Base-by-base conservation (phyloP, 495 filamentous ascomycete genomes). In the Aspergillus egyptiacus region DNA sequence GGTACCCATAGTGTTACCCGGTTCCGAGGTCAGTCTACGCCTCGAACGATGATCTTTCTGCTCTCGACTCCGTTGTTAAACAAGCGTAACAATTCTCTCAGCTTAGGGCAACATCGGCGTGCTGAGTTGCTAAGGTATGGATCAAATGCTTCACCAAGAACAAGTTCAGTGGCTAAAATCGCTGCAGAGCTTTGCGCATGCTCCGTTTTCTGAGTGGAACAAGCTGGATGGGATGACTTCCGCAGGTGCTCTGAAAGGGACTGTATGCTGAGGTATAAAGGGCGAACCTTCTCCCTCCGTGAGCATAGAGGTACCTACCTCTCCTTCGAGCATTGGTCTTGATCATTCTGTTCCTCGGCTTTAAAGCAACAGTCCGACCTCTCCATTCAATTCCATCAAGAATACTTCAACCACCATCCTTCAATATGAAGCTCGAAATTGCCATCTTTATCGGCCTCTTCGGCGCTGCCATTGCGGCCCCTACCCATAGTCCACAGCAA, bases 341-440 rank as follows among this genome's bases (percentile, higher is more conserved):
- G 18, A 17, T 37, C 15, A 28, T 27, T 13, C 5, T 8, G n/a
- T 18, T 46, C 44, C 24, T 39, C 18, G 2, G 5, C 5, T 23
- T 17, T 30, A 8, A 3, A 37, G 11, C 17, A 10, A 23, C 20
- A n/a, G n/a, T 31, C 22, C 8, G 10, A 27, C 7, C n/a, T 14
- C n/a, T 3, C 11, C 4, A 20, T n/a, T n/a, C 8, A 20, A 7
- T 23, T 11, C 15, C 23, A n/a, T 11, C 10, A 30, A 11, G 14
- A 44, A 18, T 15, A 10, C 11, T 13, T 22, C 25, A 11, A 31
- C 2, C 46, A 19, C 34, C 6, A 17, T 31, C 31, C 39, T 5
- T 24, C 31, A 37, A n/a, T 8, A 51, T 51, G 48, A 51, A 18
- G 31, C 14, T 51, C 24, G 32, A 37, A 43, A 6, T 33, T 13